phyloP scores from a whole-genome alignment of 1,284 basidiomycete genomes.

The Waitea zeae region DNA sequence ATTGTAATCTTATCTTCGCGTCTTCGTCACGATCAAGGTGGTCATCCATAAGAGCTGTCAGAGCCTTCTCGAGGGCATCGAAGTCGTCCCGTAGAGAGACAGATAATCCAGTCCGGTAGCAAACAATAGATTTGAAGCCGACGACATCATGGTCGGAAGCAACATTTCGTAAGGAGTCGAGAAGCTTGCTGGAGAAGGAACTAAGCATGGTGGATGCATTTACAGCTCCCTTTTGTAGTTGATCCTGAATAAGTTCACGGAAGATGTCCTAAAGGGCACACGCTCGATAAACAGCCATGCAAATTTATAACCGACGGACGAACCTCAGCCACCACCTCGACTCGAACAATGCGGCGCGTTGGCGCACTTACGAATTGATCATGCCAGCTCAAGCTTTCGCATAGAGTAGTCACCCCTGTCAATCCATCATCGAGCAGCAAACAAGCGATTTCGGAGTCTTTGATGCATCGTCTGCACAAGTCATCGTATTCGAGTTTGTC shows the following conservation, averaged over 20 bases:
- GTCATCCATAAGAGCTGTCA: slow-evolving; percentile 9
- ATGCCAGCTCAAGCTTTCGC: slow-evolving; percentile 40
- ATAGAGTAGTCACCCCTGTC: slow-evolving; percentile 24
- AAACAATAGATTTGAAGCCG: slow-evolving; percentile 57
- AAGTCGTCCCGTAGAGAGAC: slow-evolving; percentile 14
- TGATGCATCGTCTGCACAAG: slow-evolving; percentile 36
- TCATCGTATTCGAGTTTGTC: slow-evolving; percentile 27
- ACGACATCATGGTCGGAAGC: slow-evolving; percentile 27
- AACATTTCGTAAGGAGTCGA: slow-evolving; percentile 18
- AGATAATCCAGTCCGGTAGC: slow-evolving; percentile 57
- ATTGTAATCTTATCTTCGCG: slow-evolving; percentile 23
- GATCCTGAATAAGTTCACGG: slow-evolving; percentile 18
- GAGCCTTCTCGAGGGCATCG: slow-evolving; percentile 6
- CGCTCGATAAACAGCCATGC: background rate
- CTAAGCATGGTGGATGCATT: background rate
- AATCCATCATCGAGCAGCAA: slow-evolving; percentile 60
- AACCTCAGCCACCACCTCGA: slow-evolving; percentile 55
- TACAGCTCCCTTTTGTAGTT: slow-evolving; percentile 10
- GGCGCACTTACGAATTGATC: slow-evolving; percentile 31
- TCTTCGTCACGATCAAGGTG: slow-evolving; percentile 5
- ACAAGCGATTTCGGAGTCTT: slow-evolving; percentile 35
- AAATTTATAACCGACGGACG: slow-evolving; percentile 3
- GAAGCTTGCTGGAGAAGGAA: background rate
- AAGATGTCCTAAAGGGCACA: background rate
- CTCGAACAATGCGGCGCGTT: slow-evolving; percentile 42